Base-by-base conservation (phyloP, 1,284 basidiomycete genomes). In the Athelia psychrophila region DNA sequence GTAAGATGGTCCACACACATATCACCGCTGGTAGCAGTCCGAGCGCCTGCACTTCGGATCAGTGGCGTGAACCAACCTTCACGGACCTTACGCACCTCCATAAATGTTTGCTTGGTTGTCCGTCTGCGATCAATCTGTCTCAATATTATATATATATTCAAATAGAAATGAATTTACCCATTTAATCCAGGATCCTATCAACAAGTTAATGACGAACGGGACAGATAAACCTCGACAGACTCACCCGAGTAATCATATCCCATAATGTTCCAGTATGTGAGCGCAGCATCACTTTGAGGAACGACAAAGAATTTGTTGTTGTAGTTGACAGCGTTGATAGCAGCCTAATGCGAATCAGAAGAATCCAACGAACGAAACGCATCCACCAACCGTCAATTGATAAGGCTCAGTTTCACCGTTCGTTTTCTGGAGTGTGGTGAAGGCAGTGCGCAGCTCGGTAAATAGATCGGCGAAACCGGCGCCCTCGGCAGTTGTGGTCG, bases 251-350 rank as follows among this genome's bases (percentile, higher is more conserved):
- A 23, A 32, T 23, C 12, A 42, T 68, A 58, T 61, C 88, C 89
- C 94, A 98, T 97, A 51, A 98, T 69, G 67, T 96, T 95, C 93
- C 93, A 96, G 70, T 88, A 93, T 40, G 79, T 82, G 44, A 96
- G 71, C 22, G 79, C 83, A 13, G 67, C 65, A 63, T 94, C 83
- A 88, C 96, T 91, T 60, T 87, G 83, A 9, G 76, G 63, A 16
- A 95, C 73, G 12, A 78, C 74, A 19, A 93, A 76, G 55, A 83
- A 77, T 47, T 78, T 73, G 63, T 90, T 88, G 63, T 91, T 83
- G 22, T 74, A 72, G 2, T 78, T 59, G 22, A 92, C 93, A 51
- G 91, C 91, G 15, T 76, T 66, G 44, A 80, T 79, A 18, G 79
- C 79, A 3, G 72, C 57, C 63, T 61, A 47, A 38, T 24, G 44